phyloP scores from a whole-genome alignment of 2,329 filamentous ascomycete species.

The Aspergillus nomiae region DNA sequence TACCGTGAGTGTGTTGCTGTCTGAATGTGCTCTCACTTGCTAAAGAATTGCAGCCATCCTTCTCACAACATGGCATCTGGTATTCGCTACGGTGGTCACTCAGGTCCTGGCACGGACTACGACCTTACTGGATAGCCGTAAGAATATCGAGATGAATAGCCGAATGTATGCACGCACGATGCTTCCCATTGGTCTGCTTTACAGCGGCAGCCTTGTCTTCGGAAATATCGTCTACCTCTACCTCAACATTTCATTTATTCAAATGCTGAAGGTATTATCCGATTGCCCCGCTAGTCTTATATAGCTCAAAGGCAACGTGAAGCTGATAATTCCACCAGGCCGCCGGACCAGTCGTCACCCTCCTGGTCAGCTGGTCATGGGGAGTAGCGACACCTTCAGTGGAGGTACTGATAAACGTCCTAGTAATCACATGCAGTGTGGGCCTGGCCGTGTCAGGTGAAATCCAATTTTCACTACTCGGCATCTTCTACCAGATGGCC shows the following conservation, averaged over 20 bases:
- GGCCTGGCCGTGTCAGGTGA: conserved; percentile 89
- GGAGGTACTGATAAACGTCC: conserved; percentile 84
- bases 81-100: conserved; percentile 87
- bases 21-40: not conserved
- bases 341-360: conserved; percentile 88
- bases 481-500: conserved; percentile 66
- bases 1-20: conserved; percentile 16
- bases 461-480: conserved; percentile 72
- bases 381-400: conserved; percentile 77
- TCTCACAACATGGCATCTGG: conserved; percentile 89
- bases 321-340: conserved; percentile 56
- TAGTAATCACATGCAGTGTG: conserved; percentile 87
- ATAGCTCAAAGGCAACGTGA: not conserved
- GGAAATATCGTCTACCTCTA: conserved; percentile 94
- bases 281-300: not conserved
- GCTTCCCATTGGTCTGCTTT: conserved; percentile 90
- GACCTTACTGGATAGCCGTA: conserved; percentile 81
- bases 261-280: conserved; percentile 84
- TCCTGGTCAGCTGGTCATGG: conserved; percentile 81
- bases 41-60: conserved; percentile 49
- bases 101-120: conserved; percentile 88
- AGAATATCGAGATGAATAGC: conserved; percentile 91
- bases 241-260: conserved; percentile 91
- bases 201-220: conserved; percentile 91
- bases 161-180: conserved; percentile 86